Percentiles rank a stretch among this genome's conserved stretches.
Conservation (phyloP, 768 basidiomycete species). For the Tylopilus vinaceipallidus region DNA sequence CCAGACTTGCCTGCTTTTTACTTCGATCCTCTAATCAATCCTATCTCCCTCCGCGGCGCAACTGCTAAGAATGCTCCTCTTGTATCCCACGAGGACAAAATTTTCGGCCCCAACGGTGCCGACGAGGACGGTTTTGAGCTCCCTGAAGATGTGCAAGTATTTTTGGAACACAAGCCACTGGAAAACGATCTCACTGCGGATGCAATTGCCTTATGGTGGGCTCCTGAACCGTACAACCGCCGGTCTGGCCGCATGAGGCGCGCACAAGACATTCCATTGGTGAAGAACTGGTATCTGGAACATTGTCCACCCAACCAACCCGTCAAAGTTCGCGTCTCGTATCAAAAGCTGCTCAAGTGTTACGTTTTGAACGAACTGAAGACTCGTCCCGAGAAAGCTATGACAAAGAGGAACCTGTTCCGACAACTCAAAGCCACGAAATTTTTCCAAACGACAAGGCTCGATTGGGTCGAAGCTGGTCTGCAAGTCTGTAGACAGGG, state of each 20-base stretch:
- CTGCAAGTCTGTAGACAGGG: slow-evolving; percentile 98
- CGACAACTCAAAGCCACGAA: slow-evolving; percentile 96
- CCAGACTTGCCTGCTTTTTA: slow-evolving; percentile 99
- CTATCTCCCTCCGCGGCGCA: slow-evolving; percentile 88
- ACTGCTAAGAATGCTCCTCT: slow-evolving; percentile 79
- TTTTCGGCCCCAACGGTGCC: slow-evolving; percentile 84
- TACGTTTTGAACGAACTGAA: slow-evolving; percentile 94
- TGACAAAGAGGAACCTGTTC: slow-evolving; percentile 98
- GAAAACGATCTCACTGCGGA: slow-evolving; percentile 94
- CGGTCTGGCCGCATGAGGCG: slow-evolving; percentile 91
- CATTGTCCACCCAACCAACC: slow-evolving; percentile 96
- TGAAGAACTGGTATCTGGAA: slow-evolving; percentile 98
- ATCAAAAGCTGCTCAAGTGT: slow-evolving; percentile 96
- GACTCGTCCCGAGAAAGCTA: slow-evolving; percentile 87
- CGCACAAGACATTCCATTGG: slow-evolving; percentile 92
- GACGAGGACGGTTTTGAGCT: slow-evolving; percentile 90
- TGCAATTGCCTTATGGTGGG: slow-evolving; percentile 98
- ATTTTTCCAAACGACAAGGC: slow-evolving; percentile 97
- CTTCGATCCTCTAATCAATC: slow-evolving; percentile 98
- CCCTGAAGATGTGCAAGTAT: slow-evolving; percentile 73
- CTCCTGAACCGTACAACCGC: slow-evolving; percentile 92
- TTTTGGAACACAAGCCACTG: slow-evolving; percentile 73
- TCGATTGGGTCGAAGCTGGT: slow-evolving; percentile 99
- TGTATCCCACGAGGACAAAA: slow-evolving; percentile 85
- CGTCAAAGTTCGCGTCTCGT: slow-evolving; percentile 98